Evolutionary conservation across 1,139 yeast species (phyloP), one percentile per base, ranked within the genome.

Genomic region (Williopsis jadinii): DNA sequence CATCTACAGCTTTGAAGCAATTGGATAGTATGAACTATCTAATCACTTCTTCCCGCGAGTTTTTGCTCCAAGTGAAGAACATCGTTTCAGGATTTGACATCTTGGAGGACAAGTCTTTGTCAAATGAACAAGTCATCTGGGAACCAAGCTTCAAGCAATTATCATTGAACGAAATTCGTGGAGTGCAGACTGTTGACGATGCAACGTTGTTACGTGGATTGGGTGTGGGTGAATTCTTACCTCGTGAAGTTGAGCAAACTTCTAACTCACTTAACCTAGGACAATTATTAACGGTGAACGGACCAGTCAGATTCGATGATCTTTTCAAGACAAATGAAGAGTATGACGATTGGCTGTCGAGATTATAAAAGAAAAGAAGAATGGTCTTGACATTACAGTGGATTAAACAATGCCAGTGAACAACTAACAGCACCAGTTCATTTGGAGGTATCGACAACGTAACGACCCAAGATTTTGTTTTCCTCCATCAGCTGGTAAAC

Each of bases 381-480:
- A 5, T 11, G 30, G 5, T 8, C 30, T 14, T 11, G 14, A 32
- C 14, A 32, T 32, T 24, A 32, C 10, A 15, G 13, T 11, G 11
- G 34, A 14, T 14, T 24, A 32, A 13, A 32, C 15, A 19, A 32
- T 14, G 5, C n/a, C 9, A 11, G 9, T 13, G 11, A 32, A 19
- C 24, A 19, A 19, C 24, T 19, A 19, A 19, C 24, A 19, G 6
- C 6, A 19, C 24, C 28, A 32, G 8, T 14, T 41, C 39, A 51
- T 32, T 50, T 51, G n/a, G 43, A 34, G 13, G 56, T 52, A 40
- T 52, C 56, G 43, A 52, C 54, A 36, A 52, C 56, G 56, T 78
- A 76, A 65, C 92, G 75, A 53, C 92, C 92, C 51, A 77, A 73
- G 55, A 83, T 75, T 67, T 77, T 75, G 54, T 87, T 87, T 60